Conservation (phyloP, 202 grass and related monocot species). For the Panicum virgatum region DNA sequence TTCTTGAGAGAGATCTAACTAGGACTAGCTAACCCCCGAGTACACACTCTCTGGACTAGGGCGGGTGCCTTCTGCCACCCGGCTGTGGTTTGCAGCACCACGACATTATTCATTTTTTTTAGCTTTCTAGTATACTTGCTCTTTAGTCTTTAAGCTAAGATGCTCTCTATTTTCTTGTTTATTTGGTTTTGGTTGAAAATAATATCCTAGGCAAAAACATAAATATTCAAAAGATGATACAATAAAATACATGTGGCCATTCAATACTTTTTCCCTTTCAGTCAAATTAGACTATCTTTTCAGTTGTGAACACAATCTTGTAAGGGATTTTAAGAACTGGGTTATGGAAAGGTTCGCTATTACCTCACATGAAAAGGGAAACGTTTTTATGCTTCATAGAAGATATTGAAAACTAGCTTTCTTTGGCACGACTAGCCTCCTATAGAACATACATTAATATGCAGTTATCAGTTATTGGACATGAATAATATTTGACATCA, state of each 20-base stretch:
- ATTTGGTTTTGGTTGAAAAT: neutral
- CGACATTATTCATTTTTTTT: too few relatives aligned
- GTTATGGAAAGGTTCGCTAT: neutral
- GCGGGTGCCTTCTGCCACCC: too few relatives aligned
- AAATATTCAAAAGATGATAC: neutral
- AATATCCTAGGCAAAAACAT: neutral
- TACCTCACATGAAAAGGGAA: neutral
- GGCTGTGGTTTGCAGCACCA: too few relatives aligned
- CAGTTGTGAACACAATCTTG: neutral
- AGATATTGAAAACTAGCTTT: neutral
- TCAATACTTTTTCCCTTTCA: too few relatives aligned
- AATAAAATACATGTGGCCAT: neutral
- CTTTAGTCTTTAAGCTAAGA: neutral
- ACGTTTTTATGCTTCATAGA: neutral
- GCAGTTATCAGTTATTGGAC: neutral
- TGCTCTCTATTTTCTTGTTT: neutral
- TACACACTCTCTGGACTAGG: too few relatives aligned
- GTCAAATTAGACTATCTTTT: constrained; percentile 1
- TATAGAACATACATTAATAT: neutral
- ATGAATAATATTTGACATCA: neutral
- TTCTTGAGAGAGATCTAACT: too few relatives aligned
- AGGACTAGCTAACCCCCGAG: too few relatives aligned
- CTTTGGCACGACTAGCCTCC: neutral
- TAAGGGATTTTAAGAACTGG: neutral
- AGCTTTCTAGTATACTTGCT: neutral